These are phyloP conservation scores for Aureobasidium lini DNA, from an alignment of 2,329 filamentous ascomycete species.

Conservation along the genomic window DNA sequence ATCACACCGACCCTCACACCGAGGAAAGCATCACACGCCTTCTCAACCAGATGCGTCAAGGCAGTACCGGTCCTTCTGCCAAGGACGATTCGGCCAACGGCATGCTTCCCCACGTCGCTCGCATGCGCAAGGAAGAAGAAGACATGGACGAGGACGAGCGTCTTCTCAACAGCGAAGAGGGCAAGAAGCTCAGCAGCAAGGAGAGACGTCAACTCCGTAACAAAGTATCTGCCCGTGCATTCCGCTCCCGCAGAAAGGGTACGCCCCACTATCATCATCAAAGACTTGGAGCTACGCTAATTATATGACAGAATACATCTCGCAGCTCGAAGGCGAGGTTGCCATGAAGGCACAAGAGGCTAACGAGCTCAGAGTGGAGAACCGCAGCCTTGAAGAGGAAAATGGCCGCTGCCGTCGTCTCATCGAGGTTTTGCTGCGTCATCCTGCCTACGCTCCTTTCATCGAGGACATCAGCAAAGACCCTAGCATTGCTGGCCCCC, in stretches of 20 bases:
- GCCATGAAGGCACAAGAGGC: constrained; percentile 76
- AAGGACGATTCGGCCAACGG: constrained; percentile 40
- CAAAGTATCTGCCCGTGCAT: constrained; percentile 96
- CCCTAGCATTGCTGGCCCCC: constrained; percentile 26
- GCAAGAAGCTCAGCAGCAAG: constrained; percentile 98
- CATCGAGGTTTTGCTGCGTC: constrained; percentile 59
- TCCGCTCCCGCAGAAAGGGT: constrained; percentile 98
- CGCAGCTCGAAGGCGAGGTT: constrained; percentile 85
- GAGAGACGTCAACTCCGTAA: constrained; percentile 95
- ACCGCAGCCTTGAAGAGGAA: constrained; percentile 68
- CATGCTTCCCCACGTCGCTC: constrained; percentile 59
- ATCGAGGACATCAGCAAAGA: constrained; percentile 36
- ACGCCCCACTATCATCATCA: constrained; percentile 31
- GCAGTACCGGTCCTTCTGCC: constrained; percentile 49
- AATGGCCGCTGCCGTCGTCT: constrained; percentile 52
- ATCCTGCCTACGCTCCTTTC: constrained; percentile 43
- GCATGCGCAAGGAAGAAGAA: constrained; percentile 85
- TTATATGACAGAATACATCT: constrained; percentile 75
- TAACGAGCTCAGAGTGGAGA: constrained; percentile 71
- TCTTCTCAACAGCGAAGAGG: constrained; percentile 89
- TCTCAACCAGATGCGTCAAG: constrained; percentile 82
- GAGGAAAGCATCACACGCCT: constrained; percentile 94
- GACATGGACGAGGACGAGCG: constrained; percentile 99
- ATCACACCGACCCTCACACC: constrained; percentile 39
- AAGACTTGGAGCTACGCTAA: constrained; percentile 39